A percentile compares a stretch with the other conserved stretches of the same genome.
Evolutionary conservation across 176 grass and related monocot species (phyloP).

Genomic region (Oryza coarctata): DNA sequence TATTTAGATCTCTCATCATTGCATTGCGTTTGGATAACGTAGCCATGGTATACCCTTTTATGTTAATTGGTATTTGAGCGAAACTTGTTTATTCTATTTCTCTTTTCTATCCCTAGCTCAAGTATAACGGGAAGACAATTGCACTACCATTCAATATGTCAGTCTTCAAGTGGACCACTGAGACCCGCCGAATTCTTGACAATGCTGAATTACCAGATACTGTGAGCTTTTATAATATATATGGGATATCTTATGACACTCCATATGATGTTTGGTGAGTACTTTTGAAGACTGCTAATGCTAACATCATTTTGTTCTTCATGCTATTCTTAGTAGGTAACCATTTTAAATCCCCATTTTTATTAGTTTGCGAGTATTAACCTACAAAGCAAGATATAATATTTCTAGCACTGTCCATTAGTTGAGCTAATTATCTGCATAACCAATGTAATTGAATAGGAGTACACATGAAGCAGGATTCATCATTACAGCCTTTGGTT

Average conservation of each 20-base stretch:
- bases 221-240: slow-evolving; percentile 85
- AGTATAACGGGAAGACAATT: slow-evolving; percentile 77
- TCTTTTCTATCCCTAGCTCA: slow-evolving; percentile 52
- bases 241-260: slow-evolving; percentile 67
- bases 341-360: neutral
- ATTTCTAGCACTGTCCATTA: neutral
- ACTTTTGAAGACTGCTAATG: neutral
- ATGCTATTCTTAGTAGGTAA: neutral
- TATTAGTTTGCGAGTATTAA: slow-evolving; percentile 2
- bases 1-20: no score
- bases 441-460: neutral
- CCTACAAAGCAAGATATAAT: neutral
- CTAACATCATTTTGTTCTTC: neutral
- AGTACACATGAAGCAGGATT: neutral
- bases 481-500: neutral
- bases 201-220: slow-evolving; percentile 70
- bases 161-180: slow-evolving; percentile 68
- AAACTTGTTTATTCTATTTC: slow-evolving; percentile 7
- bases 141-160: slow-evolving; percentile 80
- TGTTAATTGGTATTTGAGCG: neutral
- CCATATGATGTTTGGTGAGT: slow-evolving; percentile 88
- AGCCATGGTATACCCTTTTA: neutral
- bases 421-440: neutral
- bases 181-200: slow-evolving; percentile 74
- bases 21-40: neutral